phyloP scores from a whole-genome alignment of 2,329 filamentous ascomycete genomes.

The Pseudogymnoascus sp. region DNA sequence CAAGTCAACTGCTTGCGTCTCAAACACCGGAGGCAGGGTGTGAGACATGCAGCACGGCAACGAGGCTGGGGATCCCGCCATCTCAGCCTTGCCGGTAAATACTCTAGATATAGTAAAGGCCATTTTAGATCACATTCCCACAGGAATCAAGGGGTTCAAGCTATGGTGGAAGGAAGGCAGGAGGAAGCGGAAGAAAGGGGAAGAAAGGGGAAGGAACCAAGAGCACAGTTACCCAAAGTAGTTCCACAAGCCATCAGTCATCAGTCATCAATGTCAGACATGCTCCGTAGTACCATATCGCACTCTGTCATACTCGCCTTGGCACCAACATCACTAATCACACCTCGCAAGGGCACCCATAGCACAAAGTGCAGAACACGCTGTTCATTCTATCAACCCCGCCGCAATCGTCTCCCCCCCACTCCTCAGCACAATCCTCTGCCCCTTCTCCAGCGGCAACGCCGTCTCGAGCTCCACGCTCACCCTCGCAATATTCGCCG shows the following conservation, averaged over 20 bases:
- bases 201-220: background rate
- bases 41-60: background rate
- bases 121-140: background rate
- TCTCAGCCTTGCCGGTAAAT: background rate
- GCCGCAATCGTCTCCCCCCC: constrained; percentile 81
- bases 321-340: constrained; percentile 3
- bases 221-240: background rate
- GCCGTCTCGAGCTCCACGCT: constrained; percentile 64
- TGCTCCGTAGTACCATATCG: background rate
- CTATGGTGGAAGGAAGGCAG: background rate
- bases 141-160: background rate
- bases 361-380: constrained; percentile 29
- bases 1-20: background rate
- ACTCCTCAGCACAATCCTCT: constrained; percentile 70
- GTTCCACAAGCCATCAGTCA: background rate
- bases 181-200: no score
- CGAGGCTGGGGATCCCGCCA: constrained; percentile 3
- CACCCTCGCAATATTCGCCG: constrained; percentile 68
- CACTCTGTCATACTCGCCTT: background rate
- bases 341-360: background rate
- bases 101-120: background rate
- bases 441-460: constrained; percentile 71
- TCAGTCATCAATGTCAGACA: background rate
- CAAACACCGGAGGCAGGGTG: background rate
- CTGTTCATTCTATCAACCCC: constrained; percentile 59